Conservation (phyloP, 1,284 basidiomycete genomes). For the Phellopilus nigrolimitatus region DNA sequence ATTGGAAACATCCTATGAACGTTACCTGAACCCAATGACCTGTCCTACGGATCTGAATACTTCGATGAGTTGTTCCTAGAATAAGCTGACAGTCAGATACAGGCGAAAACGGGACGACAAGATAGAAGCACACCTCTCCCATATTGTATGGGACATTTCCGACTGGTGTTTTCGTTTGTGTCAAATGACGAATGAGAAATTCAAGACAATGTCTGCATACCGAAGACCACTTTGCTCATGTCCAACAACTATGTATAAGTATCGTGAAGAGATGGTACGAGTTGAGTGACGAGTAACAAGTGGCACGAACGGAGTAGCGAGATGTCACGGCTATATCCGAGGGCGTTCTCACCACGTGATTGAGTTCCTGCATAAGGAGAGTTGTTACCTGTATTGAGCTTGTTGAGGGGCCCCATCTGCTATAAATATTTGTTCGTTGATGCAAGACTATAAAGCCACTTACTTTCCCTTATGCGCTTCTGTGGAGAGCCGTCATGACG, state of each 20-base stretch:
- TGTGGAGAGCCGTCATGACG: too few species aligned
- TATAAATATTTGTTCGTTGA: too few species aligned
- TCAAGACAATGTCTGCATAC: conserved; percentile 27
- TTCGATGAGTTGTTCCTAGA: conserved; percentile 72
- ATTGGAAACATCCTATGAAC: too few species aligned
- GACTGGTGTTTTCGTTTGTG: conserved; percentile 38
- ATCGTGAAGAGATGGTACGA: too few species aligned
- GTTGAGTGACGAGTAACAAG: too few species aligned
- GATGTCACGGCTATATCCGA: too few species aligned
- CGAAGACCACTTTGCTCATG: conserved; percentile 51
- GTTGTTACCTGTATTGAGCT: too few species aligned
- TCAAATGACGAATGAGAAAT: neutral
- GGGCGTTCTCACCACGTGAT: too few species aligned
- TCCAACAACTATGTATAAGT: neutral
- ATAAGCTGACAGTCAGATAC: neutral
- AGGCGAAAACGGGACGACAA: neutral
- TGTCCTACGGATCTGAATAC: conserved; percentile 85
- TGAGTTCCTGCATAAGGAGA: too few species aligned
- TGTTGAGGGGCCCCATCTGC: too few species aligned
- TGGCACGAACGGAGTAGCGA: too few species aligned
- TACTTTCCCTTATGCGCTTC: too few species aligned
- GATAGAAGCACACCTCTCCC: conserved; percentile 51
- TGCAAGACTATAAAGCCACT: neutral
- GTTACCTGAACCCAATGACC: conserved; percentile 82
- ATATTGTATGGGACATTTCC: conserved; percentile 86